Percentiles rank a stretch among this genome's conserved stretches.
phyloP scores from a whole-genome alignment of 768 basidiomycete genomes.

The Termitomyces sp. region DNA sequence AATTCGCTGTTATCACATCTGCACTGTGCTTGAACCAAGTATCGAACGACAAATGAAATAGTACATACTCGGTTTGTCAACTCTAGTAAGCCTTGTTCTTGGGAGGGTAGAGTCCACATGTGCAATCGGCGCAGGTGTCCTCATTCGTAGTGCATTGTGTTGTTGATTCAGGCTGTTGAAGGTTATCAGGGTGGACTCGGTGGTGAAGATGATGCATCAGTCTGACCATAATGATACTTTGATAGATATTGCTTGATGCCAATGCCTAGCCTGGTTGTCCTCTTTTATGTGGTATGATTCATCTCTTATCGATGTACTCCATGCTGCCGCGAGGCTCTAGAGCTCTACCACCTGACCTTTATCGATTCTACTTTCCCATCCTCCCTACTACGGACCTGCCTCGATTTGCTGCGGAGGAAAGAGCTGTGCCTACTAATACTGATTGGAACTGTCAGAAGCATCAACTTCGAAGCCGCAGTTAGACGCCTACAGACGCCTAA shows the following conservation, averaged over 20 bases:
- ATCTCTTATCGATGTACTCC: neutral
- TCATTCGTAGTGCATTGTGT: slow-evolving; percentile 19
- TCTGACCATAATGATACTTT: neutral
- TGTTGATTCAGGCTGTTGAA: slow-evolving; percentile 8
- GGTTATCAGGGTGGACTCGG: neutral
- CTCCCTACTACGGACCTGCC: too few species aligned
- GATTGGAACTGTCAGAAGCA: neutral
- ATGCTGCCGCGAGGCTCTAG: too few species aligned
- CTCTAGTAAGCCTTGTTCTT: slow-evolving; percentile 25
- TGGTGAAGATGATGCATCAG: neutral
- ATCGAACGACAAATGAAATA: neutral
- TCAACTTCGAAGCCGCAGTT: neutral
- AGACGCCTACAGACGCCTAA: neutral
- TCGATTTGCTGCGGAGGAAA: too few species aligned
- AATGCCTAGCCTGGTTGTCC: too few species aligned
- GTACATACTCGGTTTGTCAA: neutral
- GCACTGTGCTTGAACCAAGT: neutral
- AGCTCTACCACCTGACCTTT: neutral
- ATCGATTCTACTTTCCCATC: too few species aligned
- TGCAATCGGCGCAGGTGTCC: slow-evolving; percentile 25
- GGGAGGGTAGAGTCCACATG: slow-evolving; percentile 29
- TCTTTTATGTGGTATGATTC: too few species aligned
- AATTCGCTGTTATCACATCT: neutral
- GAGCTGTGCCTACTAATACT: too few species aligned
- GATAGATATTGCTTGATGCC: too few species aligned